phyloP scores from a whole-genome alignment of 1,139 yeast species.

The Maudiozyma humilis region DNA sequence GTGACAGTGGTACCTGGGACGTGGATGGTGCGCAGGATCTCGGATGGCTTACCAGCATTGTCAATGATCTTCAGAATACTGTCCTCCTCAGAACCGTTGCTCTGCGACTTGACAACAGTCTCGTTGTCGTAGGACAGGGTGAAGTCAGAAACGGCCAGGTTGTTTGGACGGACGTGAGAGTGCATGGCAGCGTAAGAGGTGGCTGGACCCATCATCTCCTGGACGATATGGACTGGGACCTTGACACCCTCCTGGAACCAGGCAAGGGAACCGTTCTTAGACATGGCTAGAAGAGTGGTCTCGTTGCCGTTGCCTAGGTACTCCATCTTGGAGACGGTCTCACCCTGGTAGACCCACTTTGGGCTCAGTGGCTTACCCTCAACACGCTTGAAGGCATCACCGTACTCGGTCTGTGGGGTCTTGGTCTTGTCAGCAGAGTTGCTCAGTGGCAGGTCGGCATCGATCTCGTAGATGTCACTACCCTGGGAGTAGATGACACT shows the following conservation, averaged over 20 bases:
- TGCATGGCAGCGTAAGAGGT: slow-evolving; percentile 24
- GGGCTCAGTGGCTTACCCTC: slow-evolving; percentile 16
- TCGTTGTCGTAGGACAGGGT: slow-evolving; percentile 21
- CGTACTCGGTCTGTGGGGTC: slow-evolving; percentile 23
- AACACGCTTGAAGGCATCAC: slow-evolving; percentile 17
- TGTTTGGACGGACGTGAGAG: slow-evolving; percentile 17
- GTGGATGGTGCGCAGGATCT: slow-evolving; percentile 19
- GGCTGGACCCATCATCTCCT: slow-evolving; percentile 28
- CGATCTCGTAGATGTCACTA: slow-evolving; percentile 25
- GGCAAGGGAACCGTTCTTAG: slow-evolving; percentile 26
- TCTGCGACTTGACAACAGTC: slow-evolving; percentile 26
- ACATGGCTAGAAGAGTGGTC: slow-evolving; percentile 21
- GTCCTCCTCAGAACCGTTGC: slow-evolving; percentile 21
- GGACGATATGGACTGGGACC: slow-evolving; percentile 27
- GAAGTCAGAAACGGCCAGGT: slow-evolving; percentile 22
- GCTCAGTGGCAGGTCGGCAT: slow-evolving; percentile 21
- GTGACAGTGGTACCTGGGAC: slow-evolving; percentile 25
- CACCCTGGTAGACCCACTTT: slow-evolving; percentile 27
- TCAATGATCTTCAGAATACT: slow-evolving; percentile 25
- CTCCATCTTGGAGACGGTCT: slow-evolving; percentile 21
- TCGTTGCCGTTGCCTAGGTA: slow-evolving; percentile 17
- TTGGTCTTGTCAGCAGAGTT: slow-evolving; percentile 4
- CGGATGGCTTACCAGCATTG: slow-evolving; percentile 26
- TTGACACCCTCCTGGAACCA: slow-evolving; percentile 27
- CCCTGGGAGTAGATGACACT: slow-evolving; percentile 25